phyloP scores from a whole-genome alignment of 2,329 filamentous ascomycete species.

The Spiromastix sp. region DNA sequence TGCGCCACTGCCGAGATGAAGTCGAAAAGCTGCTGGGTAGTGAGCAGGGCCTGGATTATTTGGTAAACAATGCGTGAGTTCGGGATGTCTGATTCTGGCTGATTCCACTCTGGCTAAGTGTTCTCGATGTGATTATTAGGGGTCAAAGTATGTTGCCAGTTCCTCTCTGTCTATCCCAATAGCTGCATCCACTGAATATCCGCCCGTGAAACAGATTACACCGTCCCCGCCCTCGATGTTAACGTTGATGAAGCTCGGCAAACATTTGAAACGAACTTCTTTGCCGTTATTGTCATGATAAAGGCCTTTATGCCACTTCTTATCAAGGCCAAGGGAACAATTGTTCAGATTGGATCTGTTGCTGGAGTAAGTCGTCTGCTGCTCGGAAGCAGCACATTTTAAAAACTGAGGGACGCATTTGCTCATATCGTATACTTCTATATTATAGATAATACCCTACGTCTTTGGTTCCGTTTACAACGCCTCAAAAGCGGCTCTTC shows the following conservation, averaged over 20 bases:
- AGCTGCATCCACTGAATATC: too few species aligned
- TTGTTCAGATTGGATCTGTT: constrained; percentile 37
- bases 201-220: constrained; percentile 43
- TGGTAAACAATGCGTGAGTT: constrained; percentile 48
- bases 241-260: constrained; percentile 37
- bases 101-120: background rate
- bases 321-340: constrained; percentile 33
- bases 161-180: background rate
- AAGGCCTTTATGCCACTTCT: constrained; percentile 47
- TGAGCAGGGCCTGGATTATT: constrained; percentile 40
- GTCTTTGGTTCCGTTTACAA: constrained; percentile 43
- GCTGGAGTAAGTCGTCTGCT: constrained; percentile 24
- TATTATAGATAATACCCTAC: constrained; percentile 30
- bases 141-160: constrained; percentile 9
- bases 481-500: constrained; percentile 49
- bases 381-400: constrained; percentile 3
- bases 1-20: constrained; percentile 36
- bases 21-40: constrained; percentile 36
- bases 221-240: constrained; percentile 47
- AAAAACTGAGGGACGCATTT: background rate
- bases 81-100: background rate
- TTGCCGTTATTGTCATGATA: constrained; percentile 48
- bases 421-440: background rate
- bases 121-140: constrained; percentile 6
- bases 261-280: constrained; percentile 46